Evolutionary conservation across 179 eudicot species (phyloP), one percentile per base, ranked within the genome.

Genomic region (Sideroxylon spinosum): DNA sequence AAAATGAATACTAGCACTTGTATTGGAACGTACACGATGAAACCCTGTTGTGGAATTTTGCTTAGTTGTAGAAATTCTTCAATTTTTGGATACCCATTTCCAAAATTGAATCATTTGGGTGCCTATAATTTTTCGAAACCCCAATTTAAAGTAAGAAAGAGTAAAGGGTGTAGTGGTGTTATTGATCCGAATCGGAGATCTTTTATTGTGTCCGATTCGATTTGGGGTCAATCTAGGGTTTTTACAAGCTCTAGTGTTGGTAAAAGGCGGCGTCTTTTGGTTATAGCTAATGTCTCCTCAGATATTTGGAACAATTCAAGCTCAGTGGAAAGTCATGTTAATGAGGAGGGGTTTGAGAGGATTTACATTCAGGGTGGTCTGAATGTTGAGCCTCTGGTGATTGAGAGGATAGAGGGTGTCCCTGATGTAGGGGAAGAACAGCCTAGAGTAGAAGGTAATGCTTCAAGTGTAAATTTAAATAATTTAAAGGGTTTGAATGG

Each of bases 361-460:
- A 88, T 89, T 77, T 90, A 87, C 76, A 78, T 87, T 50, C 86
- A 86, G 62, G 95, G 94, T 0, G 88, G 88, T 0, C 78, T 93
- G 11, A 83, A 87, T 85, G 83, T 84, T 78, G 85, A 91, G 86
- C 97, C 94, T 64, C 80, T 88, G 62, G 88, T 87, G 46, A 79
- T 72, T 75, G 95, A 94, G 68, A 83, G 75, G 71, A 78, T 76
- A 44, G 89, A 73, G 8, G 73, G 69, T 25, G 83, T 37, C 16
- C 75, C 68, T 14, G 83, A 78, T 22, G 55, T 73, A 61, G 52
- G 19, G 17, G 81, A 78, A 25, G 83, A 66, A 65, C 84, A 53
- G 46, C 72, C 76, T 77, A 46, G 37, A 65, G 75, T 62, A 14
- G 85, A 76, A 72, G 75, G 52, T 44, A 79, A 71, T 82, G 85